Percentiles rank a stretch among this genome's conserved stretches.
These are phyloP conservation scores for Vigna mungo DNA, from an alignment of 306 rosid genomes.

Conservation along the genomic window DNA sequence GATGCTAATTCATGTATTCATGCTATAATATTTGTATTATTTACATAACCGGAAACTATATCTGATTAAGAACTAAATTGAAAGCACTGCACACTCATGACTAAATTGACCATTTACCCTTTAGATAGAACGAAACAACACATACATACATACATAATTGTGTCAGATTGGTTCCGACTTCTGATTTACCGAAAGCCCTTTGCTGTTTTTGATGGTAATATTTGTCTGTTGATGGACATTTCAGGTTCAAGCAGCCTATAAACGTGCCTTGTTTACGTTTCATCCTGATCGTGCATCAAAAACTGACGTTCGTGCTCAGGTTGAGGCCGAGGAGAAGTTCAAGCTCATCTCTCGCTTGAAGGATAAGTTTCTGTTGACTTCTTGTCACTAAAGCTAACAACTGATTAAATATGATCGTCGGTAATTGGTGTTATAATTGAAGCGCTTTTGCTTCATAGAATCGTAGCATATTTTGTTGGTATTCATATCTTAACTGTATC, in stretches of 20 bases:
- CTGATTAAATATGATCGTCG: constrained; percentile 19
- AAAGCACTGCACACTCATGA: no score
- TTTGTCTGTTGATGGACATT: constrained; percentile 43
- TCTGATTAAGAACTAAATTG: no score
- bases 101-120: no score
- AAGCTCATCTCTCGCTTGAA: constrained; percentile 88
- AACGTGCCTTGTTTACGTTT: constrained; percentile 76
- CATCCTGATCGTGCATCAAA: constrained; percentile 92
- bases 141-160: neutral
- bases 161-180: neutral
- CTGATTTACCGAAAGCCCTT: neutral
- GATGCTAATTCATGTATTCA: no score
- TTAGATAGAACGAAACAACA: neutral
- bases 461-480: neutral
- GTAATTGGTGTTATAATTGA: constrained; percentile 14
- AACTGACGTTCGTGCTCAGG: constrained; percentile 74
- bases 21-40: no score
- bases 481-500: constrained; percentile 15
- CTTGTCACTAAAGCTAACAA: constrained; percentile 46
- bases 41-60: no score
- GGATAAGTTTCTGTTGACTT: constrained; percentile 57
- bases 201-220: neutral
- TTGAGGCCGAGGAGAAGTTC: constrained; percentile 91
- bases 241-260: constrained; percentile 89
- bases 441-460: constrained; percentile 14